phyloP scores from a whole-genome alignment of 2,329 filamentous ascomycete species.

The Hymenoscyphus fructigenus region DNA sequence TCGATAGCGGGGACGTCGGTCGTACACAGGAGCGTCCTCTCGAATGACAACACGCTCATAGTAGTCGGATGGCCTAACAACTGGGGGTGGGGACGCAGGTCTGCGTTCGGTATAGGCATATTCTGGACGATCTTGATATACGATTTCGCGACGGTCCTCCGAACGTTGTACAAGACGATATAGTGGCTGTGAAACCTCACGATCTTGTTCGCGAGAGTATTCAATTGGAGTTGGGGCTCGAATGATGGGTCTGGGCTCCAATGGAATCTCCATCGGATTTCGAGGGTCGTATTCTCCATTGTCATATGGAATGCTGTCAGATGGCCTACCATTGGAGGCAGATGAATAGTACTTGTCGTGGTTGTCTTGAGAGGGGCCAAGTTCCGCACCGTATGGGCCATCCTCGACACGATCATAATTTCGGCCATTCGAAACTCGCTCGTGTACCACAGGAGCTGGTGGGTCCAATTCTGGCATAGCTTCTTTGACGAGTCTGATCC shows the following conservation, averaged over 20 bases:
- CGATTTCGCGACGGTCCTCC: constrained; percentile 15
- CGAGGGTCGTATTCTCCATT: constrained; percentile 31
- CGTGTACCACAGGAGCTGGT: constrained; percentile 10
- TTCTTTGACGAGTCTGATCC: constrained; percentile 50
- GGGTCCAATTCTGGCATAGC: constrained; percentile 48
- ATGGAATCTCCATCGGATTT: constrained; percentile 25
- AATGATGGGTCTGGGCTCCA: constrained; percentile 13
- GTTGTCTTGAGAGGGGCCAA: constrained; percentile 34
- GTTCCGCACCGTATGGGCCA: constrained; percentile 15
- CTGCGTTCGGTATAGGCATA: constrained; percentile 19
- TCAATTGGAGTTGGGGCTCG: constrained; percentile 10
- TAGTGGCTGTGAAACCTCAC: background rate
- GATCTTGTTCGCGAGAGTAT: constrained; percentile 10
- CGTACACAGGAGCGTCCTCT: constrained; percentile 24
- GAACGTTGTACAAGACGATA: constrained; percentile 16
- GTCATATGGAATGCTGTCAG: constrained; percentile 19
- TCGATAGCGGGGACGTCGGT: constrained; percentile 23
- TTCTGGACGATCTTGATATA: constrained; percentile 16
- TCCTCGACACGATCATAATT: constrained; percentile 14
- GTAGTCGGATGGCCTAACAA: constrained; percentile 13
- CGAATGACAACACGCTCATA: constrained; percentile 23
- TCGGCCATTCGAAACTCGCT: constrained; percentile 5
- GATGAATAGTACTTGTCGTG: constrained; percentile 34
- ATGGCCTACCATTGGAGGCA: constrained; percentile 13
- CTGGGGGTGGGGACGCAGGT: constrained; percentile 15